Base-by-base conservation (phyloP, 768 basidiomycete genomes). In the Tricholoma bakamatsutake region DNA sequence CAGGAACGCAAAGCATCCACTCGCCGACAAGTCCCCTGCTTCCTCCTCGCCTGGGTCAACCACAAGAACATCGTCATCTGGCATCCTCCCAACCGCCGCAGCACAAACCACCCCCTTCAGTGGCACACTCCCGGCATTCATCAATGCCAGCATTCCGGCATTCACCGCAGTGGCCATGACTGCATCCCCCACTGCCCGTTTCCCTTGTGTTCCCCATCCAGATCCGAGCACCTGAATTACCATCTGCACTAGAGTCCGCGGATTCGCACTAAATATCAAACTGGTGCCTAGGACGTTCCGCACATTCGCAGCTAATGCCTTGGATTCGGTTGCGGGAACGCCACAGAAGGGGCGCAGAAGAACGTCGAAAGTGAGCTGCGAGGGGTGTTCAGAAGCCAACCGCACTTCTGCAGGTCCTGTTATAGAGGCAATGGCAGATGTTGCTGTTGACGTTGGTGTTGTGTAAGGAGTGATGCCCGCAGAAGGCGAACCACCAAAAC, bases 351-450 rank as follows among this genome's bases (percentile, higher is more conserved):
- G 90, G 2, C 90, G 80, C 8, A 90, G 75, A 46, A 73, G 69
- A 40, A 93, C 83, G 63, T 93, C 92, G 59, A 93, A 80, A 0
- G 88, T 83, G 0, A 89, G 83, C 54, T 83, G 81, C 10, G 84
- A 84, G 9, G 90, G 81, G 30, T 82, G 78, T 71, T 93, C 92
- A 7, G 79, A 69, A 3, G 82, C 80, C 7, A 84, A 73, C 15
- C 89, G 78, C 49, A 86, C 86, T 59, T 92, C 84, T 45, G 92
- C 85, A 17, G 92, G 92, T 0, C 92, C 91, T 12, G 88, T 89
- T 34, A 91, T 67, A 4, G 90, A 90, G 7, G 86, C 82, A 17
- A 91, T 67, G 3, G 83, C 87, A 67, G 62, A 59, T 18, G 71
- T 37, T 46, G 52, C 28, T 0, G 45, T 18, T 37, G 24, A 11